These are phyloP conservation scores for Hordeum vulgare DNA, from an alignment of 176 grass and related monocot species.

Conservation along the genomic window DNA sequence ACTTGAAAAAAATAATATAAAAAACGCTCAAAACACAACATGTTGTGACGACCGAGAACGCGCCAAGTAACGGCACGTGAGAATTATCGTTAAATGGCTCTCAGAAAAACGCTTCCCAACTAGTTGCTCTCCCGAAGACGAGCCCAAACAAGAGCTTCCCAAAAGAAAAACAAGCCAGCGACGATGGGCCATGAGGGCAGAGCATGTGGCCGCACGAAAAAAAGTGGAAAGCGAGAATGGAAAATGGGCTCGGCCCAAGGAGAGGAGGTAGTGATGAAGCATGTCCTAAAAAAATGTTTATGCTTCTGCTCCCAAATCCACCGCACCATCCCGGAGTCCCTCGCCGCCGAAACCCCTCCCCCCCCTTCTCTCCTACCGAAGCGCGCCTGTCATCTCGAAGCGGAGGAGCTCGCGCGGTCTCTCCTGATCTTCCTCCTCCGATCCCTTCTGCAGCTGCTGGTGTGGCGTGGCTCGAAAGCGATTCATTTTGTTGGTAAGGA, in stretches of 20 bases:
- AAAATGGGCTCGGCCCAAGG: not conserved
- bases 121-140: too few species aligned
- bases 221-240: not conserved
- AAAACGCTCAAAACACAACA: too few species aligned
- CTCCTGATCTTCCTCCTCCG: conserved; percentile 1
- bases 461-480: not conserved
- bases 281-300: not conserved
- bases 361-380: not conserved
- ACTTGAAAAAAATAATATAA: too few species aligned
- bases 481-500: conserved; percentile 18
- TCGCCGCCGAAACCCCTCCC: conserved; percentile 13
- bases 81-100: too few species aligned
- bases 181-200: not conserved
- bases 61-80: too few species aligned
- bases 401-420: conserved; percentile 2
- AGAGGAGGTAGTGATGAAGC: not conserved
- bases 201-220: not conserved
- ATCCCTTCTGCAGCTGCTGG: not conserved
- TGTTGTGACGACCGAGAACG: too few species aligned
- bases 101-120: too few species aligned
- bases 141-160: too few species aligned
- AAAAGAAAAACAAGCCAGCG: not conserved
- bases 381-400: not conserved
- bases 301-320: conserved; percentile 13
- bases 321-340: conserved; percentile 7